phyloP scores from a whole-genome alignment of 257 asterid genomes.

The Nicotiana knightiana region DNA sequence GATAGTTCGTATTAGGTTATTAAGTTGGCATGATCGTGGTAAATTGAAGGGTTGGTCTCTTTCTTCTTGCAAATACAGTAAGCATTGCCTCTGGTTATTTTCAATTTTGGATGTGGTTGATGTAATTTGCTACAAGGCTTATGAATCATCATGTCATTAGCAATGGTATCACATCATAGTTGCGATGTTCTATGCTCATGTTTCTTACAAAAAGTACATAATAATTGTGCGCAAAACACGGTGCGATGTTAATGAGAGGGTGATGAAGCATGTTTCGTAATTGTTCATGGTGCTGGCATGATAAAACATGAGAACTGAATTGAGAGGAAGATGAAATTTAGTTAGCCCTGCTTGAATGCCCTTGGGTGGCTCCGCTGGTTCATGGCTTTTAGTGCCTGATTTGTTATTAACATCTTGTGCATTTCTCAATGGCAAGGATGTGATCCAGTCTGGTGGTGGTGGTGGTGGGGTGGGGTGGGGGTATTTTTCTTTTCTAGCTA shows the following conservation, averaged over 20 bases:
- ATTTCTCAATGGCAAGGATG: neutral
- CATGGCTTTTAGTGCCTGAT: neutral
- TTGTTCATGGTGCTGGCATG: neutral
- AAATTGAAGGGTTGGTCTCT: too few relatives aligned
- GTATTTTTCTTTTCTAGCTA: neutral
- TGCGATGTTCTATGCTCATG: neutral
- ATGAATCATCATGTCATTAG: neutral
- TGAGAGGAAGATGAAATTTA: neutral
- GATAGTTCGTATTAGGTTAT: too few relatives aligned
- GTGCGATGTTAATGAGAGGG: neutral
- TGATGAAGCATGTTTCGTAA: neutral
- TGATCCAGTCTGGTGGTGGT: neutral
- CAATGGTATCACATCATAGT: neutral
- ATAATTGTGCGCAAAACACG: neutral
- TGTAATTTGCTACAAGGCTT: neutral
- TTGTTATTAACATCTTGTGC: neutral
- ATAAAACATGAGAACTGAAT: neutral
- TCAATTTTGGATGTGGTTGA: neutral
- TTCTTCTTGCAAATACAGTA: neutral
- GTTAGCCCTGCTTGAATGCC: neutral
- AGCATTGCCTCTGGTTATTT: neutral
- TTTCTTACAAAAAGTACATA: neutral
- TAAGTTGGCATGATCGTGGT: too few relatives aligned
- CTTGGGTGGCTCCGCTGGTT: neutral
- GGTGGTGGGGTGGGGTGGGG: too few relatives aligned